A percentile compares a stretch with the other conserved stretches of the same genome.
phyloP scores from a whole-genome alignment of 129 eudicot genomes.

The Flaveria robusta region DNA sequence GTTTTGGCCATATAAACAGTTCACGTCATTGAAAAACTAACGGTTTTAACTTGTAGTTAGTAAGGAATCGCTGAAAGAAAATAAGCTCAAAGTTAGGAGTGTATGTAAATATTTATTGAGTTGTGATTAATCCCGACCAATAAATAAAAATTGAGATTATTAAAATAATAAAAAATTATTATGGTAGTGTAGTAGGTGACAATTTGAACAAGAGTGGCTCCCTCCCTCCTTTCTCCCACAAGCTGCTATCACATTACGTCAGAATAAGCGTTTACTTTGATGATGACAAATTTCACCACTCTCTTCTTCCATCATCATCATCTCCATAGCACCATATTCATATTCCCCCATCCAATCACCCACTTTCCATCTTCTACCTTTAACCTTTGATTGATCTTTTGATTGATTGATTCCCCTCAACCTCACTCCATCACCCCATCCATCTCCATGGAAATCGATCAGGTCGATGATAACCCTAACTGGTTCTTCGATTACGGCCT shows the following conservation, averaged over 20 bases:
- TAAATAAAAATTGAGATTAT: too few species aligned
- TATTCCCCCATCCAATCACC: slow-evolving; percentile 34
- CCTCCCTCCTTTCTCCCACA: slow-evolving; percentile 15
- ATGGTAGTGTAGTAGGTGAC: not conserved
- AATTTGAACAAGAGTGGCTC: slow-evolving; percentile 15
- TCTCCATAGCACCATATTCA: slow-evolving; percentile 12
- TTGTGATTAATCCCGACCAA: too few species aligned
- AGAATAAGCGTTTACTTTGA: slow-evolving; percentile 43
- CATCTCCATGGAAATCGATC: slow-evolving; percentile 50
- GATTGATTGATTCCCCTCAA: slow-evolving; percentile 1
- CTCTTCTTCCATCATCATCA: slow-evolving; percentile 29
- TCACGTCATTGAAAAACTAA: too few species aligned
- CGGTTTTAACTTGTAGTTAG: too few species aligned
- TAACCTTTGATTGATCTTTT: not conserved
- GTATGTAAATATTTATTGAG: too few species aligned
- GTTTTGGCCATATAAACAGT: too few species aligned
- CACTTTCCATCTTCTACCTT: not conserved
- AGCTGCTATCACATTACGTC: slow-evolving; percentile 30
- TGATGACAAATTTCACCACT: slow-evolving; percentile 29
- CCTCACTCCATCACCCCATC: slow-evolving; percentile 1
- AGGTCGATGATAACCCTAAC: slow-evolving; percentile 38
- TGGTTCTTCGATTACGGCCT: slow-evolving; percentile 67
- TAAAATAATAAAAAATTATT: too few species aligned
- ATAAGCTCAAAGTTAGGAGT: too few species aligned
- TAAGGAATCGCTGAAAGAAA: too few species aligned